Conservation (phyloP, 1,284 basidiomycete species). For the Malassezia furfur region DNA sequence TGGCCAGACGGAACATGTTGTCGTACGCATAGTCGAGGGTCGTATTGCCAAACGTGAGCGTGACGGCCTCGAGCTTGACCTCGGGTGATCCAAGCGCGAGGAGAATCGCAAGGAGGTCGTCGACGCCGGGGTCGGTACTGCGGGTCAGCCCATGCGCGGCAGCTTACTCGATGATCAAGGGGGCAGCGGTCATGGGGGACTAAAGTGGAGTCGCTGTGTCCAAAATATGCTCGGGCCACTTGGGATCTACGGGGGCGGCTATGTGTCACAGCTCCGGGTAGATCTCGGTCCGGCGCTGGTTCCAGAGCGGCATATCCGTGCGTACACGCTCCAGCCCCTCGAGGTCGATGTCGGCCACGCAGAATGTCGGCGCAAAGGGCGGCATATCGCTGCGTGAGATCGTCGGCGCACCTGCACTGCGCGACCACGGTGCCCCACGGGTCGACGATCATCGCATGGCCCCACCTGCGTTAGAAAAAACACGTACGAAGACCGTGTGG, state of each 20-base stretch:
- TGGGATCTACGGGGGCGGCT: neutral
- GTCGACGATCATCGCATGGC: conserved; percentile 47
- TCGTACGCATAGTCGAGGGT: conserved; percentile 49
- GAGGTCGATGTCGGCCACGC: conserved; percentile 39
- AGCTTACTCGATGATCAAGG: conserved; percentile 18
- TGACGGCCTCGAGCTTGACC: conserved; percentile 54
- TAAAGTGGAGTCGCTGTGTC: too few relatives aligned
- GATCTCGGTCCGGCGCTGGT: conserved; percentile 38
- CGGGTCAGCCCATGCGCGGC: neutral
- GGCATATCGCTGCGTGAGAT: conserved; percentile 28
- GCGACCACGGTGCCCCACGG: conserved; percentile 44
- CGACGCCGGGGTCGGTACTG: conserved; percentile 60
- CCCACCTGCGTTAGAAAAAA: conserved; percentile 23
- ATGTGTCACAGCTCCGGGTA: conserved; percentile 23
- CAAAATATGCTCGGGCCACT: neutral
- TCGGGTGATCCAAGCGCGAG: conserved; percentile 39
- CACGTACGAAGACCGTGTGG: conserved; percentile 29
- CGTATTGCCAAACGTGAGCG: conserved; percentile 56
- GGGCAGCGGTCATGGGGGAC: neutral
- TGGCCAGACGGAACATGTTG: conserved; percentile 52
- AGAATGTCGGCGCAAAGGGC: conserved; percentile 38
- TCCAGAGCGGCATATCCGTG: conserved; percentile 42
- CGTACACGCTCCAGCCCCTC: conserved; percentile 27
- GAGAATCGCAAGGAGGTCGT: conserved; percentile 68
- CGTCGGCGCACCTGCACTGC: conserved; percentile 25